Percentiles rank a stretch among this genome's conserved stretches.
These are phyloP conservation scores for Zygoascus ofunaensis DNA, from an alignment of 805 yeast species.

Conservation along the genomic window DNA sequence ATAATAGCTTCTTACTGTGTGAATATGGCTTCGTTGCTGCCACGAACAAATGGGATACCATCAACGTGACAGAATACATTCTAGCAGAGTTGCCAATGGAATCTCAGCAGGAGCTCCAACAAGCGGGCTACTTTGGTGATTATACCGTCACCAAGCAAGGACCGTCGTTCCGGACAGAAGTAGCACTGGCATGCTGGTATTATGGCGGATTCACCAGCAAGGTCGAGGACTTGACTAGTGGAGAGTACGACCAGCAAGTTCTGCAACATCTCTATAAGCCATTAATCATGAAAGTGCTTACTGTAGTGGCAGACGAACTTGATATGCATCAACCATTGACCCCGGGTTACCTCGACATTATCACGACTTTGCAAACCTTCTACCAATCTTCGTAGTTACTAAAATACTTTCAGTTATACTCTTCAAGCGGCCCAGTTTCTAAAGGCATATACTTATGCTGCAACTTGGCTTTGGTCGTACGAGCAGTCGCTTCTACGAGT, in stretches of 20 bases:
- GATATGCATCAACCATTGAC: background rate
- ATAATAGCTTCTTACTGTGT: conserved; percentile 67
- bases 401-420: background rate
- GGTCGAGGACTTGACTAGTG: background rate
- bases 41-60: conserved; percentile 55
- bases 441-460: background rate
- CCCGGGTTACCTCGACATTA: background rate
- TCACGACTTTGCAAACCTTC: background rate
- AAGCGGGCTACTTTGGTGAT: conserved; percentile 57
- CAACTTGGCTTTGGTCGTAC: background rate
- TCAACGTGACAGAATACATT: conserved; percentile 51
- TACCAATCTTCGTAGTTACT: too few species aligned
- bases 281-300: too few species aligned
- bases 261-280: background rate
- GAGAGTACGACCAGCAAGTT: background rate
- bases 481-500: conserved; percentile 33
- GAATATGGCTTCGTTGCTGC: conserved; percentile 76
- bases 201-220: conserved; percentile 1
- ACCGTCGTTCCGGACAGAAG: conserved; percentile 63
- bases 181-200: conserved; percentile 50
- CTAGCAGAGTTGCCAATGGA: conserved; percentile 28
- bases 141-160: conserved; percentile 51
- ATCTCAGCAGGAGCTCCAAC: conserved; percentile 40
- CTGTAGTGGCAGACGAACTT: background rate
- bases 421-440: background rate